Percentiles rank a stretch among this genome's conserved stretches.
Conservation (phyloP, 208 protist genomes). For the Trichomonas gallinae region DNA sequence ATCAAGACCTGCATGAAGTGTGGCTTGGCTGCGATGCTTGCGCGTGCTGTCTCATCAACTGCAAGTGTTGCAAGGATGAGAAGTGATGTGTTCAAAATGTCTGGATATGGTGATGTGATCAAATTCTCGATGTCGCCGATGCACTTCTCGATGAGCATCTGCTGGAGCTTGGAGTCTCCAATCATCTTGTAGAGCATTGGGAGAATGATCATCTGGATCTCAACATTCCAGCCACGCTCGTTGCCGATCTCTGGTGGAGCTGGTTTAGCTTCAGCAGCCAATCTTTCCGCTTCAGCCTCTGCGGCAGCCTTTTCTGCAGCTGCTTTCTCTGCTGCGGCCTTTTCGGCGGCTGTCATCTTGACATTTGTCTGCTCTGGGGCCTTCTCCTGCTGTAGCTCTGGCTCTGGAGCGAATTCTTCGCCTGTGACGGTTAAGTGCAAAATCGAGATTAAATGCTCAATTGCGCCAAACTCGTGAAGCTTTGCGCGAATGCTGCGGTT, state of each 20-base stretch:
- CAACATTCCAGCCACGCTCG: background rate
- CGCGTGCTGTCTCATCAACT: background rate
- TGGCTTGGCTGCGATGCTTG: background rate
- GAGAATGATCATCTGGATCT: conserved; percentile 8
- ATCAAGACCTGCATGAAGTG: conserved; percentile 1
- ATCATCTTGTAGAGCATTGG: conserved; percentile 3
- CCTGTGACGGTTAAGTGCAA: background rate
- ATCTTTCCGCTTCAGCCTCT: background rate
- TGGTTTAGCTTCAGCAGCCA: background rate
- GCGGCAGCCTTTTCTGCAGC: background rate
- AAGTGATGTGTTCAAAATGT: background rate
- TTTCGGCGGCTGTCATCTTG: background rate
- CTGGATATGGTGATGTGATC: background rate
- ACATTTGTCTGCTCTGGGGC: background rate
- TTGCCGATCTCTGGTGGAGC: background rate
- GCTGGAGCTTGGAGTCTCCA: background rate
- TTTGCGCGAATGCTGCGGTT: background rate
- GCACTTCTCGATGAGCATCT: background rate
- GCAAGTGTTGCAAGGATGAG: background rate
- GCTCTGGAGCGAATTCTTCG: background rate
- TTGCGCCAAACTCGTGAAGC: background rate
- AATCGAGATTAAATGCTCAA: background rate
- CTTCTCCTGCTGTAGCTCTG: background rate
- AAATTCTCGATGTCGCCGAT: background rate
- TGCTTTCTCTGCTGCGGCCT: background rate